Base-by-base conservation (phyloP, 306 rosid genomes). In the Begonia loranthoides region DNA sequence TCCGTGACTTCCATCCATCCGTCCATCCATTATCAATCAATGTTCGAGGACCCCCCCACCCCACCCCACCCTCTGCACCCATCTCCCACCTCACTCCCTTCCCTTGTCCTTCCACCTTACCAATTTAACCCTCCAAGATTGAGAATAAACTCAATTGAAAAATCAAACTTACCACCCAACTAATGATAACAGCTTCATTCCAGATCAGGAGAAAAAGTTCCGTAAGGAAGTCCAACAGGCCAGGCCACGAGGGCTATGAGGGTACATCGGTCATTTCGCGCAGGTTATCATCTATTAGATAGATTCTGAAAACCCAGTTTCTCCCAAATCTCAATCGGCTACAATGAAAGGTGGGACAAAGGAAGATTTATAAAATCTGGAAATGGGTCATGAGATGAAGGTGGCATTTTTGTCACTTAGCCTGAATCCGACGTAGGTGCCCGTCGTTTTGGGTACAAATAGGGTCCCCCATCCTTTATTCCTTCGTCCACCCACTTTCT, bases 31-130 rank as follows among this genome's bases (percentile, higher is more conserved):
- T 66, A 82, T 87, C 89, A 82, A 82, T 87, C 89, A 82, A 87
- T 73, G 76, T 82, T 77, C 70, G 88, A 73, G 79, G 85, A 87
- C 79, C 80, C 72, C 66, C 4, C 77, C 76, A 76, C 63, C 78
- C 81, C 85, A 82, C 83, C 81, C 68, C 64, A 70, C 65, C 69
- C 59, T 64, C 34, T 16, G 9, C 34, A 56, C 52, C 13, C 49
- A 16, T 28, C 6, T 63, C 63, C 71, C 79, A 45, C 6, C 49
- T 65, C 54, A 59, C 45, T 54, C 79, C 80, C 64, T 57, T 54
- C 79, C 80, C 64, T 57, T 17, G 1, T 19, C 0, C 41, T 68
- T 57, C 12, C 33, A 2, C 13, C 17, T 41, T 66, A 62, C 45
- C 3, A 41, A 9, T 41, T 41, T 41, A 41, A 41, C 45, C 10